phyloP scores from a whole-genome alignment of 495 filamentous ascomycete genomes.

The Cryomyces minteri region DNA sequence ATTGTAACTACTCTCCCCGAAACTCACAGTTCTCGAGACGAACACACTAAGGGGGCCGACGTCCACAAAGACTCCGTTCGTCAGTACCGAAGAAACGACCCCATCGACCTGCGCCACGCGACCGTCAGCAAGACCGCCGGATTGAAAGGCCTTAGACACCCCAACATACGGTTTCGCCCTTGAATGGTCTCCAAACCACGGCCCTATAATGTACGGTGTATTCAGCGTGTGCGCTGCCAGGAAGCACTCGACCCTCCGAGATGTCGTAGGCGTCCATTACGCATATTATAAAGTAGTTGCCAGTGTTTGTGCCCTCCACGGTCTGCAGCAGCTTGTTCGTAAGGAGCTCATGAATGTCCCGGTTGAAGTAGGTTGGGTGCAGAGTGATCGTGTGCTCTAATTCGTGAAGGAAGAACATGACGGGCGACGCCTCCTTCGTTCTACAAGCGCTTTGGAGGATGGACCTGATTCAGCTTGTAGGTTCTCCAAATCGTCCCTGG shows the following conservation, averaged over 20 bases:
- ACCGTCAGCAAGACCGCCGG: neutral
- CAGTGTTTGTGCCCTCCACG: slow-evolving; percentile 74
- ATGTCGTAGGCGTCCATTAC: slow-evolving; percentile 90
- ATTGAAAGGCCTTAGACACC: neutral
- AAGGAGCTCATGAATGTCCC: slow-evolving; percentile 75
- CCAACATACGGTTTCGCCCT: slow-evolving; percentile 72
- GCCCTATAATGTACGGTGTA: slow-evolving; percentile 90
- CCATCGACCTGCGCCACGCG: slow-evolving; percentile 57
- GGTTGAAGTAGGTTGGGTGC: slow-evolving; percentile 91
- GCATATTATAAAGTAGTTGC: slow-evolving; percentile 87
- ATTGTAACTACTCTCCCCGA: neutral
- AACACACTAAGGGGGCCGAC: slow-evolving; percentile 79
- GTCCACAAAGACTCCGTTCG: slow-evolving; percentile 80
- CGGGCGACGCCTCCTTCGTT: slow-evolving; percentile 1
- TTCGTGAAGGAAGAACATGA: slow-evolving; percentile 95
- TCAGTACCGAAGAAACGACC: slow-evolving; percentile 73
- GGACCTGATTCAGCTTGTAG: no score
- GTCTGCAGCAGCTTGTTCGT: slow-evolving; percentile 72
- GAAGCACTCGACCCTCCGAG: slow-evolving; percentile 78
- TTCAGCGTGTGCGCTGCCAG: slow-evolving; percentile 73
- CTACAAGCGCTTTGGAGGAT: no score
- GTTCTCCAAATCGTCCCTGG: no score
- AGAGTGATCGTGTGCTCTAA: slow-evolving; percentile 83
- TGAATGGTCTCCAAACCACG: slow-evolving; percentile 94
- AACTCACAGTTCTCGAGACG: slow-evolving; percentile 65